Conservation (phyloP, 352 stramenopile genomes). For the Pythium phragmitis region DNA sequence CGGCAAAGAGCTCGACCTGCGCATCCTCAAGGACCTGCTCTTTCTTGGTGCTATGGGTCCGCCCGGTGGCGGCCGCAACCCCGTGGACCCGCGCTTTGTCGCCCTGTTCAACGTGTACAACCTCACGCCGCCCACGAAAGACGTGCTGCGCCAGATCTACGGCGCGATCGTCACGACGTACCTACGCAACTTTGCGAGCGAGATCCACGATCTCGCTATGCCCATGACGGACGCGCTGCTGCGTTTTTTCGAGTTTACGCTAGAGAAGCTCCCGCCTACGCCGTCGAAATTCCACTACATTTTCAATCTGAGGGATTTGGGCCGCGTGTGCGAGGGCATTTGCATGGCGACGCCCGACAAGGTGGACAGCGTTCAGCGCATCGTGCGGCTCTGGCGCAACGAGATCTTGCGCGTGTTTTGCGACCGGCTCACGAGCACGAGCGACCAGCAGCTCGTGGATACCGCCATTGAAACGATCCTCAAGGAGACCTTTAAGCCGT, state of each 20-base stretch:
- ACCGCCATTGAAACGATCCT: slow-evolving; percentile 76
- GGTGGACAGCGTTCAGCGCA: slow-evolving; percentile 54
- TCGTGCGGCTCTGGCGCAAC: slow-evolving; percentile 93
- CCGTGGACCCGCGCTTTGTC: slow-evolving; percentile 93
- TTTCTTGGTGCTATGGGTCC: slow-evolving; percentile 96
- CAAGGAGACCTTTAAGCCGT: slow-evolving; percentile 58
- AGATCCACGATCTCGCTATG: slow-evolving; percentile 68
- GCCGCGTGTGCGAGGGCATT: slow-evolving; percentile 92
- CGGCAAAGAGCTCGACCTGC: slow-evolving; percentile 93
- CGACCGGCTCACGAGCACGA: slow-evolving; percentile 89
- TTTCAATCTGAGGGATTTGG: slow-evolving; percentile 95
- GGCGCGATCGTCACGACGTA: slow-evolving; percentile 91
- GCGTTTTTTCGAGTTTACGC: slow-evolving; percentile 87
- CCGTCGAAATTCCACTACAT: slow-evolving; percentile 97
- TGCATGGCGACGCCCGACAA: slow-evolving; percentile 92
- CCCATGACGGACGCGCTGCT: slow-evolving; percentile 89
- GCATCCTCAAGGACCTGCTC: slow-evolving; percentile 91
- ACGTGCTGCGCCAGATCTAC: slow-evolving; percentile 93
- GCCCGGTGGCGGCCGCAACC: slow-evolving; percentile 92
- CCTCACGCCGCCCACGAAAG: slow-evolving; percentile 87
- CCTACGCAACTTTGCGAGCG: slow-evolving; percentile 86
- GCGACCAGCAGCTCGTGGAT: slow-evolving; percentile 84
- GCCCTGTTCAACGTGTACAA: slow-evolving; percentile 97
- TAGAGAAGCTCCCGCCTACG: slow-evolving; percentile 91
- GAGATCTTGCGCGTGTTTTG: slow-evolving; percentile 93